Evolutionary conservation across 192 early-diverging fungal species (phyloP).

Genomic region (Backusella circina): DNA sequence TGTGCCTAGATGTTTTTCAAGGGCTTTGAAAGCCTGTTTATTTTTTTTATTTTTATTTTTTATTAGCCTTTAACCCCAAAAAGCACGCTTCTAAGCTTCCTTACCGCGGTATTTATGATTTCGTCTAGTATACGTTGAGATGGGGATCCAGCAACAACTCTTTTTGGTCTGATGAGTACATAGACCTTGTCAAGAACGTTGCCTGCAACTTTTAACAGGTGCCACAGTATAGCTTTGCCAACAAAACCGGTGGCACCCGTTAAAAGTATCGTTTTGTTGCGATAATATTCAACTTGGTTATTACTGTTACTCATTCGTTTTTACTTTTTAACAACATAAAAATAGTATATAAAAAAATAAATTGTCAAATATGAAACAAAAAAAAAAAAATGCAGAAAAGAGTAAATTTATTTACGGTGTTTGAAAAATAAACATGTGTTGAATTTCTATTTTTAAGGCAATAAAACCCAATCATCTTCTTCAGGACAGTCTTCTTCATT

Average conservation of each 20-base stretch:
- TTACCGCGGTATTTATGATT: conserved; percentile 4
- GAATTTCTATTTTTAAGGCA: background rate
- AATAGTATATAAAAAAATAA: background rate
- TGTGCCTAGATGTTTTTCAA: background rate
- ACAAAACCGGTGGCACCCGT: conserved; percentile 53
- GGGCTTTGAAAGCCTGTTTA: conserved; percentile 24
- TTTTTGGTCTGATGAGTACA: conserved; percentile 16
- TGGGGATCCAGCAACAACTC: conserved; percentile 12
- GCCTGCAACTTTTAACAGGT: conserved; percentile 34
- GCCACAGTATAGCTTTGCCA: conserved; percentile 47
- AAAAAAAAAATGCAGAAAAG: background rate
- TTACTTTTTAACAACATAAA: background rate
- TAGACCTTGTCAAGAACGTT: conserved; percentile 29
- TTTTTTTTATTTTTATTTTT: conserved; percentile 20
- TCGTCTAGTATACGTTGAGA: conserved; percentile 4
- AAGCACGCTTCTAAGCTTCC: background rate
- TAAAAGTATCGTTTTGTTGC: conserved; percentile 36
- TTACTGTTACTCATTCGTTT: background rate
- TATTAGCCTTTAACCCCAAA: conserved; percentile 1
- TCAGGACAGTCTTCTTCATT: background rate
- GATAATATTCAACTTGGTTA: conserved; percentile 16
- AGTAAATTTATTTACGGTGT: conserved; percentile 1
- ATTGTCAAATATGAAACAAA: background rate
- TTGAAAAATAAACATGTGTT: background rate
- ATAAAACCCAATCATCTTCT: background rate